These are phyloP conservation scores for Cylindricascospora bacillispora DNA, from an alignment of 1,139 yeast species.

Conservation along the genomic window DNA sequence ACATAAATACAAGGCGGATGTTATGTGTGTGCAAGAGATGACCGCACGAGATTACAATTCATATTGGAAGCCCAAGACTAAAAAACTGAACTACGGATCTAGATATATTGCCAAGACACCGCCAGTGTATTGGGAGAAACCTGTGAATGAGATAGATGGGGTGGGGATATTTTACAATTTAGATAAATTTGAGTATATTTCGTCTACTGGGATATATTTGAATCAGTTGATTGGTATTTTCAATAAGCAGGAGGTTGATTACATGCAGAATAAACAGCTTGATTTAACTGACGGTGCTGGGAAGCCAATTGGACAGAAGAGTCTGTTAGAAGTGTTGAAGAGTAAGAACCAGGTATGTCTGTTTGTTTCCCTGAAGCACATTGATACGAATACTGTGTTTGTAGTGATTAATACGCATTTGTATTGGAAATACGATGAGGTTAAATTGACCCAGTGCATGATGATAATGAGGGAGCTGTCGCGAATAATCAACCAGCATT, in stretches of 20 bases:
- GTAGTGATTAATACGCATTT: conserved; percentile 45
- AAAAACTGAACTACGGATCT: conserved; percentile 30
- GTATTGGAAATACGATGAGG: conserved; percentile 49
- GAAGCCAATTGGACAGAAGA: conserved; percentile 13
- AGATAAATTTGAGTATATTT: conserved; percentile 34
- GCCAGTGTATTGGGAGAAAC: conserved; percentile 39
- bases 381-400: conserved; percentile 28
- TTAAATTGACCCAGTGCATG: conserved; percentile 42
- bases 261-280: conserved; percentile 25
- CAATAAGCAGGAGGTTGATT: conserved; percentile 29
- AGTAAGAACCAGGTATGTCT: conserved; percentile 43
- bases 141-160: conserved; percentile 40
- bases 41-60: conserved; percentile 35
- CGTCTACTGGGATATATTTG: conserved; percentile 32
- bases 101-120: conserved; percentile 36
- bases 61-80: conserved; percentile 31
- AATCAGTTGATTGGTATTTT: conserved; percentile 30
- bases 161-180: conserved; percentile 40
- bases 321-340: conserved; percentile 26
- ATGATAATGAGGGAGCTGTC: conserved; percentile 29
- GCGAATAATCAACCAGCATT: conserved; percentile 20
- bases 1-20: conserved; percentile 34
- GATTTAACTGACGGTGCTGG: conserved; percentile 23
- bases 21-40: conserved; percentile 52
- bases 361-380: conserved; percentile 35